Percentiles rank a stretch among this genome's conserved stretches.
Conservation (phyloP, 345 rosid species). For the Camelina hispida region DNA sequence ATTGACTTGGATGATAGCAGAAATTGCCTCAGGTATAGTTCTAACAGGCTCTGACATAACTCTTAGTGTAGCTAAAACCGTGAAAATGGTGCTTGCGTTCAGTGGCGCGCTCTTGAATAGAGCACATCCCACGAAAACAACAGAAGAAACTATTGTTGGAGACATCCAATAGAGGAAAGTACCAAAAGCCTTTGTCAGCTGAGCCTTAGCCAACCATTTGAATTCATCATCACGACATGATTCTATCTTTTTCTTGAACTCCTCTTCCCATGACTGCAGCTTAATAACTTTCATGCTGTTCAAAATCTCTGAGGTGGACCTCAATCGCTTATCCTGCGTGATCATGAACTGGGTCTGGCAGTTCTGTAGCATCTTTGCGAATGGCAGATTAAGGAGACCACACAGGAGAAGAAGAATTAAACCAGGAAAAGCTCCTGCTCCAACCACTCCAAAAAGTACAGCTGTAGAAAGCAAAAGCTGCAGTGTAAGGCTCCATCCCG, state of each 20-base stretch:
- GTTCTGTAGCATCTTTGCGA: constrained; percentile 61
- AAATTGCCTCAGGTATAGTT: constrained; percentile 76
- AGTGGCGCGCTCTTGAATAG: constrained; percentile 61
- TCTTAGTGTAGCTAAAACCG: constrained; percentile 71
- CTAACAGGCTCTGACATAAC: constrained; percentile 70
- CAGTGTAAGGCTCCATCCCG: constrained; percentile 54
- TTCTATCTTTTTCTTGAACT: constrained; percentile 65
- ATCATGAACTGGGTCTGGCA: constrained; percentile 68
- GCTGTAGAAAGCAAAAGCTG: constrained; percentile 63
- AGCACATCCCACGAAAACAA: constrained; percentile 66
- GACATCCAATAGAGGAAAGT: constrained; percentile 72
- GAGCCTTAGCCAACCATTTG: constrained; percentile 65
- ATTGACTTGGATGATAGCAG: constrained; percentile 69
- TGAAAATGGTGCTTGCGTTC: constrained; percentile 75
- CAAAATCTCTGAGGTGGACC: constrained; percentile 69
- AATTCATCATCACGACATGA: constrained; percentile 61
- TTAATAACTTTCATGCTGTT: constrained; percentile 81
- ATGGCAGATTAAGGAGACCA: constrained; percentile 61
- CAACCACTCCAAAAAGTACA: constrained; percentile 61
- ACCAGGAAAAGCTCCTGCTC: constrained; percentile 66
- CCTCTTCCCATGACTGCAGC: constrained; percentile 83
- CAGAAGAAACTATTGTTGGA: constrained; percentile 71
- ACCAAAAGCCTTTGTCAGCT: constrained; percentile 56
- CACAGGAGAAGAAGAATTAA: constrained; percentile 56
- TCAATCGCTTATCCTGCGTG: constrained; percentile 71